Conservation (phyloP, 1,284 basidiomycete genomes). For the Pseudozyma sp. region DNA sequence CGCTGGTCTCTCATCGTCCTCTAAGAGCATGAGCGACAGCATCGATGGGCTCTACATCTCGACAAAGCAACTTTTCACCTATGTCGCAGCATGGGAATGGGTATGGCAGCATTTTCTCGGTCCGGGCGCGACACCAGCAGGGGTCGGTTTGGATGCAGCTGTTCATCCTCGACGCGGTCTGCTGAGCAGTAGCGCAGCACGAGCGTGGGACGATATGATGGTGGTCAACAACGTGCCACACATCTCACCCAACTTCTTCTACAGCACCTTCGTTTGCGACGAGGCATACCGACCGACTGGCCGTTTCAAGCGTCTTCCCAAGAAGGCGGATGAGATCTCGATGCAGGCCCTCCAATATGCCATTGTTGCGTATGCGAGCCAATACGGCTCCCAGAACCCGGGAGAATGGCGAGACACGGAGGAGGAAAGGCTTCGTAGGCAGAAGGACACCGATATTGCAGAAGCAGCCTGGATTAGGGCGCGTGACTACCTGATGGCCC, state of each 20-base stretch:
- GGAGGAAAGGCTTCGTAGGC: slow-evolving; percentile 17
- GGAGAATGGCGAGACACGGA: slow-evolving; percentile 33
- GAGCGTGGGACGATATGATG: slow-evolving; percentile 41
- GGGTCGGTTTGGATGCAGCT: slow-evolving; percentile 32
- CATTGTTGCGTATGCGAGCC: slow-evolving; percentile 46
- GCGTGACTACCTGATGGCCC: slow-evolving; percentile 37
- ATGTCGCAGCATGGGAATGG: slow-evolving; percentile 45
- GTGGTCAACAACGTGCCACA: slow-evolving; percentile 31
- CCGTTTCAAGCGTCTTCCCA: slow-evolving; percentile 32
- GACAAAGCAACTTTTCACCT: slow-evolving; percentile 41
- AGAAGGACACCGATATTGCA: slow-evolving; percentile 41
- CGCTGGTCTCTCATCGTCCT: slow-evolving; percentile 27
- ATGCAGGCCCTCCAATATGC: slow-evolving; percentile 43
- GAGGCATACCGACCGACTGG: slow-evolving; percentile 30
- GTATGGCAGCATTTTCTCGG: slow-evolving; percentile 44
- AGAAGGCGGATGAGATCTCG: slow-evolving; percentile 41
- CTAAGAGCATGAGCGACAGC: slow-evolving; percentile 29
- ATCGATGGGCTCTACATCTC: slow-evolving; percentile 47
- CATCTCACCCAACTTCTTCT: slow-evolving; percentile 47
- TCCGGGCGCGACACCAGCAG: slow-evolving; percentile 22
- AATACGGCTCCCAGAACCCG: slow-evolving; percentile 39
- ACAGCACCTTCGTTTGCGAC: slow-evolving; percentile 41
- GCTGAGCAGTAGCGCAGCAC: slow-evolving; percentile 15
- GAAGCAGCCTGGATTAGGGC: slow-evolving; percentile 44
- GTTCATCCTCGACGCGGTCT: slow-evolving; percentile 37